phyloP scores from a whole-genome alignment of 2,329 filamentous ascomycete genomes.

The Lithohypha guttulata region DNA sequence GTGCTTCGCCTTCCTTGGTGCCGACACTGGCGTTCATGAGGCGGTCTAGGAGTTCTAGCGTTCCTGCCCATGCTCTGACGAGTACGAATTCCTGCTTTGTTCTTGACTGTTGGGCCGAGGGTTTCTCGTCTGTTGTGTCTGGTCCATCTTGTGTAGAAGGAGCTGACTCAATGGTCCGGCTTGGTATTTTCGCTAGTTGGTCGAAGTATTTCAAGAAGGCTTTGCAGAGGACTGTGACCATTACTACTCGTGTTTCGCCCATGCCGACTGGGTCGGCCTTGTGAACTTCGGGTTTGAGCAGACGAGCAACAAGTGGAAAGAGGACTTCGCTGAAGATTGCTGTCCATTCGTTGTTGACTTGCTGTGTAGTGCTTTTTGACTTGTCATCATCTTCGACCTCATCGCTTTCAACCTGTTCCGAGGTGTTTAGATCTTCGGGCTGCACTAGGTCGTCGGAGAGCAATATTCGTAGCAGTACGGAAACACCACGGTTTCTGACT shows the following conservation, averaged over 20 bases:
- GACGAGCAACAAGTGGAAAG: constrained; percentile 75
- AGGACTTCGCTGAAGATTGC: constrained; percentile 90
- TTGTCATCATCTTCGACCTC: background rate
- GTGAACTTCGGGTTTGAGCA: constrained; percentile 91
- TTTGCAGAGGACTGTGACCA: constrained; percentile 82
- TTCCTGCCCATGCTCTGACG: constrained; percentile 64
- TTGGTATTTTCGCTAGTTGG: constrained; percentile 48
- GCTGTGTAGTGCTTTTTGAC: background rate
- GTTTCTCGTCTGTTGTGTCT: background rate
- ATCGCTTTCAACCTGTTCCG: background rate
- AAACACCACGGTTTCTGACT: constrained; percentile 79
- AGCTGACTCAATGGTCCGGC: constrained; percentile 1
- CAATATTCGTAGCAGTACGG: constrained; percentile 72
- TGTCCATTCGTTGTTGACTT: constrained; percentile 79
- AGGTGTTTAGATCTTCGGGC: constrained; percentile 4
- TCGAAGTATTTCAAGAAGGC: constrained; percentile 92
- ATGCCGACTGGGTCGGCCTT: constrained; percentile 84
- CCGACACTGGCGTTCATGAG: constrained; percentile 62
- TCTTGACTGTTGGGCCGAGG: background rate
- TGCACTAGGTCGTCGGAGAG: constrained; percentile 64
- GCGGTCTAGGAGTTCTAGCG: constrained; percentile 88
- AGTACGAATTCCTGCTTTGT: constrained; percentile 8
- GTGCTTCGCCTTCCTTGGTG: constrained; percentile 18
- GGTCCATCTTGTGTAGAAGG: background rate
- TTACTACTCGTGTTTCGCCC: constrained; percentile 88